Evolutionary conservation across 108 stramenopile genomes (phyloP).

Genomic region (Stephanodiscus minutulus): DNA sequence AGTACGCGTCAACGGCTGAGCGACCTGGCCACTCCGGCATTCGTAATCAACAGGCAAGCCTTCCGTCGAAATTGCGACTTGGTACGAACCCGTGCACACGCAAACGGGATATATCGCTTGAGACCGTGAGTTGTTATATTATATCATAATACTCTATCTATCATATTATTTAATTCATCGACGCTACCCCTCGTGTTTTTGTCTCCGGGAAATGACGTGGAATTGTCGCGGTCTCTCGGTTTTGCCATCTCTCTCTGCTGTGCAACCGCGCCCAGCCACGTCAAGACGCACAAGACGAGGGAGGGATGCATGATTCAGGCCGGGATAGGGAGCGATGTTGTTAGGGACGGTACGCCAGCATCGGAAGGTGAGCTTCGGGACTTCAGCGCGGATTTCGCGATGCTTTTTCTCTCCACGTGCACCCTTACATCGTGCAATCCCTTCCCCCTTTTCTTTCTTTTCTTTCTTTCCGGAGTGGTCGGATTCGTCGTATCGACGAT

Average conservation of each 20-base stretch:
- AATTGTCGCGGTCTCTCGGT: too few relatives aligned
- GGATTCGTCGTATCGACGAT: constrained; percentile 48
- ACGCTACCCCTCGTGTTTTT: too few relatives aligned
- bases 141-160: background rate
- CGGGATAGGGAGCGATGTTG: constrained; percentile 3
- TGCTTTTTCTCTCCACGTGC: background rate
- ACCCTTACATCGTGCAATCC: background rate
- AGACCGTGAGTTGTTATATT: constrained; percentile 12
- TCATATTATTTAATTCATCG: background rate
- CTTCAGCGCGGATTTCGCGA: background rate
- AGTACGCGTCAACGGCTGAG: background rate
- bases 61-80: constrained; percentile 27
- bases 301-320: constrained; percentile 43
- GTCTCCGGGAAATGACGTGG: too few relatives aligned
- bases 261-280: too few relatives aligned
- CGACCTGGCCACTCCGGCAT: constrained; percentile 24
- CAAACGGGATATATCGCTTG: constrained; percentile 23
- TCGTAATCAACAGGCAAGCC: constrained; percentile 24
- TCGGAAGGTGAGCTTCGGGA: background rate
- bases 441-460: background rate
- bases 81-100: constrained; percentile 11
- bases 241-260: too few relatives aligned
- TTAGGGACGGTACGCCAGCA: background rate
- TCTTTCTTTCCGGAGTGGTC: constrained; percentile 7
- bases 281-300: constrained; percentile 47